Evolutionary conservation across 768 basidiomycete genomes (phyloP).

Genomic region (Boletus subcaerulescens): DNA sequence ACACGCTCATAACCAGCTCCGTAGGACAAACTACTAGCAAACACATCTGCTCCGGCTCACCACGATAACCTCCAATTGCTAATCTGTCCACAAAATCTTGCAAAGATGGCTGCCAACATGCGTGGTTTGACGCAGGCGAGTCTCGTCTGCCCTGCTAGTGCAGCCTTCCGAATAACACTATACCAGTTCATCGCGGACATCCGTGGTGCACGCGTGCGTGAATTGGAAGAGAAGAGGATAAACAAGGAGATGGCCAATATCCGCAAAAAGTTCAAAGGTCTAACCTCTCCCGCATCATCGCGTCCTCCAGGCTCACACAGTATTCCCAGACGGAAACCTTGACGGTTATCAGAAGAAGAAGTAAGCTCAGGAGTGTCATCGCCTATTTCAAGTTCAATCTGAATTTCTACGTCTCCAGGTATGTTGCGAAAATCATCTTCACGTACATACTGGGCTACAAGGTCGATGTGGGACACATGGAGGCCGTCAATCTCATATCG

Average conservation of each 20-base stretch:
- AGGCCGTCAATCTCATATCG: conserved; percentile 96
- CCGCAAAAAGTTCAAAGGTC: conserved; percentile 97
- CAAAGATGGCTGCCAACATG: conserved; percentile 83
- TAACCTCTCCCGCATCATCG: conserved; percentile 5
- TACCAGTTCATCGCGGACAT: conserved; percentile 96
- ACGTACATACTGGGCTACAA: conserved; percentile 99
- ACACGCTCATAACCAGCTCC: too few relatives aligned
- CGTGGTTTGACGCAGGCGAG: conserved; percentile 88
- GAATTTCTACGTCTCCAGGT: conserved; percentile 46
- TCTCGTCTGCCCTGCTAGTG: conserved; percentile 1
- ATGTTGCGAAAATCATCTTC: conserved; percentile 98
- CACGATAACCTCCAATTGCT: not conserved
- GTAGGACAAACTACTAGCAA: too few relatives aligned
- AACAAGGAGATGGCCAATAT: conserved; percentile 99
- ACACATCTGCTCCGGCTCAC: not conserved
- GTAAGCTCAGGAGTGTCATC: conserved; percentile 40
- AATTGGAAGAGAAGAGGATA: conserved; percentile 97
- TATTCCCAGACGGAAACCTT: conserved; percentile 66
- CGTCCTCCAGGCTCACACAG: conserved; percentile 2
- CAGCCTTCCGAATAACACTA: conserved; percentile 3
- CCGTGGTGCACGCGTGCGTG: conserved; percentile 92
- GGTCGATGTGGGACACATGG: conserved; percentile 99
- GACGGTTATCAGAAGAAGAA: conserved; percentile 94
- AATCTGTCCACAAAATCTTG: not conserved
- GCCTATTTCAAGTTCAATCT: conserved; percentile 13